Conservation (phyloP, 2,329 filamentous ascomycete genomes). For the Apiospora arundinis region DNA sequence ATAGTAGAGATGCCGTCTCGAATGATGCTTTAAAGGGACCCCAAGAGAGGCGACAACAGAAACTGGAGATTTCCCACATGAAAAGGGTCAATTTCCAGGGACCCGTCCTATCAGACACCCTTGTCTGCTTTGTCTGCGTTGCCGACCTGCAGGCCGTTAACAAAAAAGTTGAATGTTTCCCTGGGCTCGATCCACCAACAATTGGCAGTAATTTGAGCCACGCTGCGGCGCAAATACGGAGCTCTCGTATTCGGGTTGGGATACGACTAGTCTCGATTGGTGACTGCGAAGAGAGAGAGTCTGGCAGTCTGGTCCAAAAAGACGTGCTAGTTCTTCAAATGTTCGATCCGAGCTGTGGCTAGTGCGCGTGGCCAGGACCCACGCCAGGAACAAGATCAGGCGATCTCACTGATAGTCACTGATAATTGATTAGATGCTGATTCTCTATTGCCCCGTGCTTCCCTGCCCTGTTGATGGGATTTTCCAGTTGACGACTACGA, state of each 20-base stretch:
- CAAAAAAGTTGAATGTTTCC: slow-evolving; percentile 8
- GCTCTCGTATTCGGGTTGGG: slow-evolving; percentile 15
- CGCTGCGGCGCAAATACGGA: slow-evolving; percentile 8
- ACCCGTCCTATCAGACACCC: slow-evolving; percentile 8
- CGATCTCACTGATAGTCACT: slow-evolving; percentile 8
- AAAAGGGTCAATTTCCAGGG: slow-evolving; percentile 18
- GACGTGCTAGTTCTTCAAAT: background rate
- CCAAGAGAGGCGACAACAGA: slow-evolving; percentile 16
- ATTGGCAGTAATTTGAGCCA: slow-evolving; percentile 15
- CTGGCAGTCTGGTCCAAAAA: background rate
- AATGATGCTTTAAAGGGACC: slow-evolving; percentile 18
- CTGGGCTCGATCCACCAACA: slow-evolving; percentile 12
- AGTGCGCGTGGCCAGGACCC: background rate
- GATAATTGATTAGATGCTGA: background rate
- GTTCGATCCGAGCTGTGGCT: slow-evolving; percentile 2
- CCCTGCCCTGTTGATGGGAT: background rate
- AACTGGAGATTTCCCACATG: slow-evolving; percentile 19
- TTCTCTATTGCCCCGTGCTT: background rate
- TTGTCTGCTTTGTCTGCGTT: no score
- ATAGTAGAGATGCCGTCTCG: slow-evolving; percentile 17
- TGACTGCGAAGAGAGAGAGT: no score
- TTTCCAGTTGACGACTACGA: background rate
- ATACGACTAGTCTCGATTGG: background rate
- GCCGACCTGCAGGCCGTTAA: slow-evolving; percentile 17
- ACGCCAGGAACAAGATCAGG: slow-evolving; percentile 1